phyloP scores from a whole-genome alignment of 106 monocot species.

The Posidonia australis region DNA sequence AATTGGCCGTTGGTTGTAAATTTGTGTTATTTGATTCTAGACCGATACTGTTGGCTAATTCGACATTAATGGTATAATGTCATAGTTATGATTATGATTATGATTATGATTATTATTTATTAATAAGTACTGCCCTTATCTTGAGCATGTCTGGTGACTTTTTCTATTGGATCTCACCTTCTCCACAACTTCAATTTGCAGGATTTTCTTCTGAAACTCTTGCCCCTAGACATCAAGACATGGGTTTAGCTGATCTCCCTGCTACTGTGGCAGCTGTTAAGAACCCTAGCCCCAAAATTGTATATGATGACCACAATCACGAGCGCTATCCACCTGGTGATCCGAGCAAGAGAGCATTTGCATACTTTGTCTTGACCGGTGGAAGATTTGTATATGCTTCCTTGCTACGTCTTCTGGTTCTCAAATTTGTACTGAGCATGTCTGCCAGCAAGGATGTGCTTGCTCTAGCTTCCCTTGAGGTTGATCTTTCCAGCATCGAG shows the following conservation, averaged over 20 bases:
- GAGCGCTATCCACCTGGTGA: constrained; percentile 68
- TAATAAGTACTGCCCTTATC: too few relatives aligned
- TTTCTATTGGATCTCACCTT: background rate
- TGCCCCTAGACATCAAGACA: constrained; percentile 24
- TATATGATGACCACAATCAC: constrained; percentile 59
- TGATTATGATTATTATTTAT: too few relatives aligned
- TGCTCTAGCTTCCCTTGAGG: constrained; percentile 69
- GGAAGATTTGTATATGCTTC: constrained; percentile 69
- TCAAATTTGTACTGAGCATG: constrained; percentile 78
- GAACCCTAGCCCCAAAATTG: constrained; percentile 53
- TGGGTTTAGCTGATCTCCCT: constrained; percentile 23
- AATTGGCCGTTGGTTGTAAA: too few relatives aligned
- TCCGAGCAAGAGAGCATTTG: constrained; percentile 62
- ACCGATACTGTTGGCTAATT: too few relatives aligned
- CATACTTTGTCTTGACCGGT: constrained; percentile 56
- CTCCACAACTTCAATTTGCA: constrained; percentile 3
- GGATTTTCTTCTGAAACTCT: constrained; percentile 41
- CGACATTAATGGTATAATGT: too few relatives aligned
- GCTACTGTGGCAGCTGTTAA: constrained; percentile 48
- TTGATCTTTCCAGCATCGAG: constrained; percentile 72
- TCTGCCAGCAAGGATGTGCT: constrained; percentile 72
- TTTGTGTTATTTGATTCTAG: too few relatives aligned
- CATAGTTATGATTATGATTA: too few relatives aligned
- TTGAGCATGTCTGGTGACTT: too few relatives aligned
- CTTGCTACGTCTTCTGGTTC: constrained; percentile 52